Evolutionary conservation across 23 red algal genomes (phyloP).

Genomic region (Agarophyton chilense): DNA sequence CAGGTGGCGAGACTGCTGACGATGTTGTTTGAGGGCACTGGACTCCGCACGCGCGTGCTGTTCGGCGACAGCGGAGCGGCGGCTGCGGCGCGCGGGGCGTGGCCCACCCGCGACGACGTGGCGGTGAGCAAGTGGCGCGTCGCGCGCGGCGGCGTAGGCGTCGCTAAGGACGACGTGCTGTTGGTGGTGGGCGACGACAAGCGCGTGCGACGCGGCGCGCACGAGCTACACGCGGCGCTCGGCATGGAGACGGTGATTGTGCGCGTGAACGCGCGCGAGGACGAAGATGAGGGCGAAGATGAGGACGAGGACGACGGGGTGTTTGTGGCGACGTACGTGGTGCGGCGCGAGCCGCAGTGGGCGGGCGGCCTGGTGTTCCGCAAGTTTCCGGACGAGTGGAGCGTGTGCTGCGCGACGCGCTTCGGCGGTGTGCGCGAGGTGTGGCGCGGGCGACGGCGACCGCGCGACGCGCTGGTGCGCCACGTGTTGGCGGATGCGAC

Average conservation of each 20-base stretch:
- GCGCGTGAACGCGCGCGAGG: not conserved
- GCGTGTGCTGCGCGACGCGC: not conserved
- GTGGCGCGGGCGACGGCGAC: not conserved
- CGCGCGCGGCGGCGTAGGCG: not conserved
- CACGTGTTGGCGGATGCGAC: not conserved
- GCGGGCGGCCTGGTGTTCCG: slow-evolving; percentile 45
- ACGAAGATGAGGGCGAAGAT: not conserved
- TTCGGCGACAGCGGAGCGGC: not conserved
- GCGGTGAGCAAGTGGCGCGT: not conserved
- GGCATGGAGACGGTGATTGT: slow-evolving; percentile 27
- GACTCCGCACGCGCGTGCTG: not conserved
- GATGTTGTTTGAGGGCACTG: slow-evolving; percentile 37
- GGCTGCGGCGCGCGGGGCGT: not conserved
- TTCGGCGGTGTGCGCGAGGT: not conserved
- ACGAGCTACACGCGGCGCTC: not conserved
- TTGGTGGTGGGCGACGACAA: slow-evolving; percentile 16
- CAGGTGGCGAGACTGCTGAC: slow-evolving; percentile 2
- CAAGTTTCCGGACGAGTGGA: slow-evolving; percentile 32
- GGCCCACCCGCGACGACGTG: not conserved
- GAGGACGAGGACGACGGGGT: not conserved
- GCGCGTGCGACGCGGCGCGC: not conserved
- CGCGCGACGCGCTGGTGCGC: not conserved
- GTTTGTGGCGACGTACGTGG: slow-evolving; percentile 20
- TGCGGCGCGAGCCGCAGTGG: not conserved
- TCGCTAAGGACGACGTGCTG: slow-evolving; percentile 18